Base-by-base conservation (phyloP, 2,329 filamentous ascomycete species). In the Nigrospora sphaerica region DNA sequence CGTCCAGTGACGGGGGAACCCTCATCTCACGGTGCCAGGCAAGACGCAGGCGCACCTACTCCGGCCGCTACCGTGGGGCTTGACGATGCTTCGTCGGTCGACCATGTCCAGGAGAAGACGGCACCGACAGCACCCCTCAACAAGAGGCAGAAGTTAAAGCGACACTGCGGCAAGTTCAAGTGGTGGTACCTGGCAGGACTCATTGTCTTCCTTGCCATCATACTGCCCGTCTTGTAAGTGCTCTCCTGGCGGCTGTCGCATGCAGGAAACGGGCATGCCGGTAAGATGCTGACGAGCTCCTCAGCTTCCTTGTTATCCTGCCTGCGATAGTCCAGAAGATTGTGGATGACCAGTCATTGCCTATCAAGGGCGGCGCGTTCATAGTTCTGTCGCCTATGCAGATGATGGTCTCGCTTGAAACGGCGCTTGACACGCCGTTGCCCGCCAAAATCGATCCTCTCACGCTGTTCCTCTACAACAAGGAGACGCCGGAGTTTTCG, bases 211-310 rank as follows among this genome's bases (percentile, higher is more conserved):
- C 61, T 72, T 2, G 66, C 66, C 6, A 73, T 74, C 18, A 52
- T 74, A 4, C 49, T 75, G 4, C 72, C 72, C 0, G 54, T 75
- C 16, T 50, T 74, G 72, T 75, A 60, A 61, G 70, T 64, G 19
- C 3, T 28, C 10, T 2, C 19, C 14, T 2, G 5, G 39, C 13
- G 23, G 23, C 23, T 10, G 23, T 10, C 16, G 17, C 13, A 17
- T 14, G 37, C 2, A 6, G 37, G 12, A 6, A 39, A n/a, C 12
- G 28, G 1, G 18, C 4, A 6, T 9, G 5, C 23, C 17, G 13
- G 13, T 3, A 13, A 39, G 37, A 39, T 33, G n/a, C 44, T 55
- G 44, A 54, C 44, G 17, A n/a, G 19, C 2, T 17, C 16, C 19
- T 12, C 37, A 75, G 73, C 31, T 75, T 75, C 58, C 58, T 65